Conservation (phyloP, 1,139 yeast genomes). For the Geotrichum candidum region DNA sequence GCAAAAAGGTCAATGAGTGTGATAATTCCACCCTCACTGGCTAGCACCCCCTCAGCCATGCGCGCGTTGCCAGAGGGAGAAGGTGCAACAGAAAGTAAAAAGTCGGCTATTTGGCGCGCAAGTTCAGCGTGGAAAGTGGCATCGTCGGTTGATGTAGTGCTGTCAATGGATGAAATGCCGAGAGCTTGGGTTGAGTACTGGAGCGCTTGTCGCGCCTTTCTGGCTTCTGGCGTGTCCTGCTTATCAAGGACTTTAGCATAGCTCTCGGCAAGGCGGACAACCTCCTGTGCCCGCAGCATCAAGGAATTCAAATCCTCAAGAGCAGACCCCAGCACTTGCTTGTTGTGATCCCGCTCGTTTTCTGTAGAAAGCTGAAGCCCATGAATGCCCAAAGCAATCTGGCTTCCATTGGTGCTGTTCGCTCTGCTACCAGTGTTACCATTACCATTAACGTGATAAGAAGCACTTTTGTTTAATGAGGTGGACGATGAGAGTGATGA, state of each 20-base stretch:
- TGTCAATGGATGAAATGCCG: constrained; percentile 36
- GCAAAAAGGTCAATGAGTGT: constrained; percentile 57
- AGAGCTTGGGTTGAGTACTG: constrained; percentile 32
- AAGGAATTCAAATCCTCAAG: constrained; percentile 71
- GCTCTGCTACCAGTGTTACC: neutral
- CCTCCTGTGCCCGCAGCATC: constrained; percentile 71
- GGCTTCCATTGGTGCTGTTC: neutral
- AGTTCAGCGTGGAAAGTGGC: constrained; percentile 43
- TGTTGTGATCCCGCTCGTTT: constrained; percentile 53
- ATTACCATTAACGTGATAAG: neutral
- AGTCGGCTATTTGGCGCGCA: constrained; percentile 56
- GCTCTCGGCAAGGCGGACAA: constrained; percentile 52
- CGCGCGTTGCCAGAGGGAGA: neutral
- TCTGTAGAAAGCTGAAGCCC: constrained; percentile 62
- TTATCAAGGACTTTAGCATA: constrained; percentile 37
- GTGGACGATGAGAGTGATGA: neutral
- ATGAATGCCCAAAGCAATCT: constrained; percentile 49
- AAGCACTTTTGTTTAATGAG: neutral
- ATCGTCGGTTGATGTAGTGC: constrained; percentile 32
- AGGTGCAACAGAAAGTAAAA: constrained; percentile 31
- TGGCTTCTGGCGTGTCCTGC: constrained; percentile 9
- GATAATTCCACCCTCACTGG: constrained; percentile 50
- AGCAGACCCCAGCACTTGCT: constrained; percentile 58
- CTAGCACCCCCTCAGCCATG: constrained; percentile 33
- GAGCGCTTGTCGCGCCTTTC: constrained; percentile 28